Conservation (phyloP, 1,284 basidiomycete genomes). For the Lentinus polychrous region DNA sequence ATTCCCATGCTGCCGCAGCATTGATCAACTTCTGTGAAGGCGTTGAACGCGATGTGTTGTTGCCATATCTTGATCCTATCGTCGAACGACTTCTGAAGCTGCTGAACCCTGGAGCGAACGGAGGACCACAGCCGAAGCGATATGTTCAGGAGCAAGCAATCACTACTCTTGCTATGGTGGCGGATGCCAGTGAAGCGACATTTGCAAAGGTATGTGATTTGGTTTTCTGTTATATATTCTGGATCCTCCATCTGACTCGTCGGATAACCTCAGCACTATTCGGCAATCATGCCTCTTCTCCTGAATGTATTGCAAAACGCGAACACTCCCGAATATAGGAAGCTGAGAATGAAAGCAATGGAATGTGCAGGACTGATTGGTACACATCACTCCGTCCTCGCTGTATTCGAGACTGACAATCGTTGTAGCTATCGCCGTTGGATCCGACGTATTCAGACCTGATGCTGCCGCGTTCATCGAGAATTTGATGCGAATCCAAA, state of each 20-base stretch:
- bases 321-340: slow-evolving; percentile 56
- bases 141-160: slow-evolving; percentile 84
- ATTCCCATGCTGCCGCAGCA: slow-evolving; percentile 77
- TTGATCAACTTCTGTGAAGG: slow-evolving; percentile 89
- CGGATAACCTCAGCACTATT: slow-evolving; percentile 47
- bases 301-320: slow-evolving; percentile 66
- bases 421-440: slow-evolving; percentile 69
- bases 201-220: slow-evolving; percentile 49
- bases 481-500: slow-evolving; percentile 72
- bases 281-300: slow-evolving; percentile 69
- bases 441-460: slow-evolving; percentile 65
- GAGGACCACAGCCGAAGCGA: slow-evolving; percentile 30
- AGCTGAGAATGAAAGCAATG: slow-evolving; percentile 74
- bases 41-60: slow-evolving; percentile 61
- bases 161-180: slow-evolving; percentile 79
- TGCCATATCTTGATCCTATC: slow-evolving; percentile 72
- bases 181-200: slow-evolving; percentile 69
- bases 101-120: slow-evolving; percentile 40
- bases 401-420: neutral
- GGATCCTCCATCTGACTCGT: neutral
- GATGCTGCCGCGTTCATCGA: slow-evolving; percentile 72
- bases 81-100: slow-evolving; percentile 65
- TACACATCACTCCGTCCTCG: slow-evolving; percentile 23
- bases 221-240: neutral
- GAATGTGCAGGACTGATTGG: slow-evolving; percentile 81